Evolutionary conservation across 345 rosid species (phyloP), one percentile per base, ranked within the genome.

Genomic region (Brassica rapa): DNA sequence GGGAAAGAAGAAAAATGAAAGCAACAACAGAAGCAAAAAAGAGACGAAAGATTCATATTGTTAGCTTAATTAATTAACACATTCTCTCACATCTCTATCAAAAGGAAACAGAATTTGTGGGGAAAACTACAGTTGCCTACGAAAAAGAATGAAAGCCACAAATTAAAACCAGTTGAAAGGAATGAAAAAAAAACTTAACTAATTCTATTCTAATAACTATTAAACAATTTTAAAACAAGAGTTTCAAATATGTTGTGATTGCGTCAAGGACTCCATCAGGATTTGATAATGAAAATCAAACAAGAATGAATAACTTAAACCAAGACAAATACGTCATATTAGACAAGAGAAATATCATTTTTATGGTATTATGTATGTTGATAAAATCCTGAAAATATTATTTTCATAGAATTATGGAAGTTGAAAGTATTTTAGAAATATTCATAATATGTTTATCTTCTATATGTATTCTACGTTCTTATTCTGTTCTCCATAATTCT

Each of bases 1-100:
- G 46, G 41, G 57, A 79, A 79, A 79, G 78, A 73, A 73, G 70
- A 33, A 62, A 66, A 43, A 32, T 60, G 74, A 79, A 73, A 79
- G 82, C 78, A 73, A 73, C 74, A 68, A 21, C 24, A 79, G 8
- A 39, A 65, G 35, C 19, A 10, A 27, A 71, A 78, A 61, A 67
- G 62, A 51, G 39, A 73, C 43, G 53, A 65, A 29, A 8, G 53
- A 66, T 56, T 72, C 30, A 72, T 72, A 56, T 5, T 65, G 62
- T 43, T 65, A 62, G 15, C 62, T 41, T 64, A 30, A 41, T 64
- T 35, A 51, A 46, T 12, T 51, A 64, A 63, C 76, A 41, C 29
- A 37, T 25, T 71, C 32, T 55, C 60, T 77, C 49, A 37, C 76
- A 55, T 71, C 61, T 64, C 35, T 64, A 62, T 6, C 6, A 32